Conservation (phyloP, 306 rosid species). For the Lupinus albus region DNA sequence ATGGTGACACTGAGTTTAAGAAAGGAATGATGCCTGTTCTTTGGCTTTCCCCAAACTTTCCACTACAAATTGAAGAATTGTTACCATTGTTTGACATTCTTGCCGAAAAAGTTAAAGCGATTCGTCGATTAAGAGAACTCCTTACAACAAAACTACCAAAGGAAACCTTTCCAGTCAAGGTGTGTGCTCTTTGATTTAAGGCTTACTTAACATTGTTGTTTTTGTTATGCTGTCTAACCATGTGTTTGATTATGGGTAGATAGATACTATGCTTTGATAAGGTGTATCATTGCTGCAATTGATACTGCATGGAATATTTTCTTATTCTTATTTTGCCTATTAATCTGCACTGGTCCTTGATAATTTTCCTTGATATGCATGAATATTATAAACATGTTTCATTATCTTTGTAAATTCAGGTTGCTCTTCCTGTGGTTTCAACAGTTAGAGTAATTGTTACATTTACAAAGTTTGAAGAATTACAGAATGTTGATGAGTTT, state of each 20-base stretch:
- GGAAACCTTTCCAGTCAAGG: slow-evolving; percentile 99
- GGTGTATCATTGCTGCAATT: not conserved
- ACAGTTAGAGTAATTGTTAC: slow-evolving; percentile 83
- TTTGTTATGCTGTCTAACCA: not conserved
- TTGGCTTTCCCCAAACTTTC: slow-evolving; percentile 95
- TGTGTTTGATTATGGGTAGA: not conserved
- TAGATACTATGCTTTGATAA: not conserved
- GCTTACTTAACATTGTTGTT: not conserved
- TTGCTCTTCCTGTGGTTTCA: slow-evolving; percentile 87
- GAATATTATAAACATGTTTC: not conserved
- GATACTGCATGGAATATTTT: not conserved
- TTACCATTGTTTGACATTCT: slow-evolving; percentile 95
- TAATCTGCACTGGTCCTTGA: not conserved
- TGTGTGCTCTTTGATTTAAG: slow-evolving; percentile 36
- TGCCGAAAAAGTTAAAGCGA: slow-evolving; percentile 96
- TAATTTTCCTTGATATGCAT: not conserved
- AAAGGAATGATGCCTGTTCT: slow-evolving; percentile 95
- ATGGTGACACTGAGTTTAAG: slow-evolving; percentile 87
- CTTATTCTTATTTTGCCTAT: not conserved
- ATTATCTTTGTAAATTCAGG: slow-evolving; percentile 51
- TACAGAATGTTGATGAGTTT: slow-evolving; percentile 70
- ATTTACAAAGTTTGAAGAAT: slow-evolving; percentile 84
- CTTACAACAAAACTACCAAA: slow-evolving; percentile 94
- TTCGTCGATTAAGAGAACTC: slow-evolving; percentile 94
- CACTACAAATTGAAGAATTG: slow-evolving; percentile 81